These are phyloP conservation scores for Limonium bicolor DNA, from an alignment of 148 eudicot genomes.

Conservation along the genomic window DNA sequence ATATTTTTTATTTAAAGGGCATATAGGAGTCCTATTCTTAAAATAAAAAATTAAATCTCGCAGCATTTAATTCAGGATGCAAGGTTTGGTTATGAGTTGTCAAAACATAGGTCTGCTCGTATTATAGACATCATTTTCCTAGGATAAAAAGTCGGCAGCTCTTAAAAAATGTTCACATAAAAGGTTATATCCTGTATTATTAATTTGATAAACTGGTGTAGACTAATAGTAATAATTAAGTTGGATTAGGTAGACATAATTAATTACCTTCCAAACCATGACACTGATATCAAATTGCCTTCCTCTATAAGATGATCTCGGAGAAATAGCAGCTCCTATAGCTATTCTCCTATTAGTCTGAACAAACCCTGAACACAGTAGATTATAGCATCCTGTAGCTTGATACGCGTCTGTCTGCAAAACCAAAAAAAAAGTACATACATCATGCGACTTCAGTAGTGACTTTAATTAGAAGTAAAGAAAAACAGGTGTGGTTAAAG, in stretches of 20 bases:
- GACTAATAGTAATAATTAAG: neutral
- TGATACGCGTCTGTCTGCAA: constrained; percentile 90
- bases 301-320: constrained; percentile 44
- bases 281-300: constrained; percentile 83
- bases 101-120: too few species aligned
- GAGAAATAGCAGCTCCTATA: constrained; percentile 95
- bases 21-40: too few species aligned
- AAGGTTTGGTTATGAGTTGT: too few species aligned
- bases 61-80: too few species aligned
- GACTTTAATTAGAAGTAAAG: neutral
- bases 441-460: neutral
- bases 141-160: too few species aligned
- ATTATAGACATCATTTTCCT: too few species aligned
- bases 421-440: neutral
- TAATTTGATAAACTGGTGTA: neutral
- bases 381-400: constrained; percentile 97
- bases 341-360: constrained; percentile 83
- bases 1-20: too few species aligned
- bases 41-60: too few species aligned
- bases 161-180: neutral
- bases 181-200: neutral
- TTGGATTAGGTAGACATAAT: too few species aligned
- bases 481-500: neutral
- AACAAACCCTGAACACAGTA: constrained; percentile 90
- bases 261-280: constrained; percentile 84